Evolutionary conservation across 1,284 basidiomycete species (phyloP).

Genomic region (Cutaneotrichosporon sp.): DNA sequence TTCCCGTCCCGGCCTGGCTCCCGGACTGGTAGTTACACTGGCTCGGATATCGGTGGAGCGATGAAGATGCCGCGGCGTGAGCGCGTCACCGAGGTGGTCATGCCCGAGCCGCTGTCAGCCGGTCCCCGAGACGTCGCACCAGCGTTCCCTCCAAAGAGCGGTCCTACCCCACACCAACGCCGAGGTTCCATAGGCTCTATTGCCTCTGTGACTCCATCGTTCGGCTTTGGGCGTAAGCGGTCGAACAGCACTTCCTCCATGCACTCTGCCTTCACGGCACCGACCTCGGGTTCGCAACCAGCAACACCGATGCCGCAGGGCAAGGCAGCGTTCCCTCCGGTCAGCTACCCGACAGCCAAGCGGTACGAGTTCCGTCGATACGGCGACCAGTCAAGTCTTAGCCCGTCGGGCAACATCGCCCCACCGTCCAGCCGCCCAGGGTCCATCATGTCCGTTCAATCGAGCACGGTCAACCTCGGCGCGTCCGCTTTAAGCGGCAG

Average conservation of each 20-base stretch:
- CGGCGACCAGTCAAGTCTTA: conserved; percentile 21
- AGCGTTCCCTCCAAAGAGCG: not conserved
- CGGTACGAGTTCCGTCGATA: conserved; percentile 45
- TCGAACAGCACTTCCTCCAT: conserved; percentile 27
- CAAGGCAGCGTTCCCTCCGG: conserved; percentile 38
- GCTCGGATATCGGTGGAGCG: conserved; percentile 25
- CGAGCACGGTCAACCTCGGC: conserved; percentile 20
- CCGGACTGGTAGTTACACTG: conserved; percentile 26
- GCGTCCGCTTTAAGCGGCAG: conserved; percentile 8
- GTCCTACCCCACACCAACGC: conserved; percentile 8
- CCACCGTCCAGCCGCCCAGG: conserved; percentile 32
- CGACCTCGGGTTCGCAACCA: conserved; percentile 2
- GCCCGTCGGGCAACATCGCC: conserved; percentile 5
- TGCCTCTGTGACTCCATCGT: conserved; percentile 20
- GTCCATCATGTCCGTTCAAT: conserved; percentile 42
- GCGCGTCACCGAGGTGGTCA: conserved; percentile 45
- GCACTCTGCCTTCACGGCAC: not conserved
- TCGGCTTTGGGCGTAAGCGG: conserved; percentile 33
- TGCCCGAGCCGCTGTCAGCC: conserved; percentile 45
- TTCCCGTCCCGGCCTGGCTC: conserved; percentile 27
- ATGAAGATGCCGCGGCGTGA: conserved; percentile 36
- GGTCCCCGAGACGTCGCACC: conserved; percentile 1
- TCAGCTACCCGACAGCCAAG: conserved; percentile 46
- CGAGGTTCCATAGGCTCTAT: conserved; percentile 39
- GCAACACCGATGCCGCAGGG: conserved; percentile 30